Evolutionary conservation across 768 basidiomycete genomes (phyloP), one percentile per base, ranked within the genome.

Genomic region (Fibroporia radiculosa): DNA sequence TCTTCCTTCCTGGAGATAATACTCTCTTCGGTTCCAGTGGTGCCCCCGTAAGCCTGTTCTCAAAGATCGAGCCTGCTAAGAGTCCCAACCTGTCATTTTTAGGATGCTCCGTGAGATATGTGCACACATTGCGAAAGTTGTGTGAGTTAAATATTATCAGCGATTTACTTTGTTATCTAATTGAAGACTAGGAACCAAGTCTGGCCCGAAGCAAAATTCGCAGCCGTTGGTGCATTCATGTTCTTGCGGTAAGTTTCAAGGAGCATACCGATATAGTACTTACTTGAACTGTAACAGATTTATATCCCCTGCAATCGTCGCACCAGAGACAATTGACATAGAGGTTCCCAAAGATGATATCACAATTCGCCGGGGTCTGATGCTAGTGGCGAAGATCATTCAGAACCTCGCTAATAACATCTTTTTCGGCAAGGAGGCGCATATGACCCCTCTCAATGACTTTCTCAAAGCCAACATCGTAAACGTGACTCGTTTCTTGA

Each of bases 371-470:
- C 79, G 85, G 32, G 91, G 88, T 14, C 68, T 95, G 12, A 82
- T 88, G 72, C 68, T 87, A 37, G 84, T 96, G 50, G 87, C 90
- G 34, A 96, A 93, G 66, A 81, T 93, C 45, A 82, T 96, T 36
- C 92, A 95, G 63, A 93, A 90, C 56, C 65, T 96, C 24, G 92
- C 92, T 16, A 97, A 96, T 65, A 95, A 96, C 54, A 84, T 93
- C 39, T 80, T 89, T 56, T 95, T 95, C 53, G 89, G 86, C 10
- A 93, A 93, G 61, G 92, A 95, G 55, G 76, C 80, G 3, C 82
- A 90, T 55, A 91, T 93, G 87, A 78, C 78, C 23, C 70, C 75
- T 26, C 61, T 93, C 46, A 93, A 93, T 59, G 69, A 73, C 11
- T 92, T 92, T 65, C 64, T 90, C 23, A 68, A 71, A 46, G 72